These are phyloP conservation scores for Podospora bellae-mahoneyi DNA, from an alignment of 495 filamentous ascomycete genomes.

Conservation along the genomic window DNA sequence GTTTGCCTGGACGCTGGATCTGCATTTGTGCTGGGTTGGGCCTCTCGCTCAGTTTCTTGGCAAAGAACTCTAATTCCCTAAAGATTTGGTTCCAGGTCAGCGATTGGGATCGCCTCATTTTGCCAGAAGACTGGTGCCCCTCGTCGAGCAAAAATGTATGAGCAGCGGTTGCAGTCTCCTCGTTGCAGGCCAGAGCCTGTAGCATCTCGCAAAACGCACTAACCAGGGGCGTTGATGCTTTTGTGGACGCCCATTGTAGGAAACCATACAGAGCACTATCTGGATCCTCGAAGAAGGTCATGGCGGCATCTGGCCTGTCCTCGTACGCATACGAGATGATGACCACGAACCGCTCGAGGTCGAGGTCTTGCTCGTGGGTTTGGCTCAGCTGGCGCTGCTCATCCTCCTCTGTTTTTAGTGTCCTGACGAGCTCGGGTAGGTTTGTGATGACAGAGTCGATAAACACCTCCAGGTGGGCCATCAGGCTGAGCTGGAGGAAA, in stretches of 20 bases:
- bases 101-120: conserved; percentile 71
- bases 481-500: conserved; percentile 64
- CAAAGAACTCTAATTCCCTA: conserved; percentile 76
- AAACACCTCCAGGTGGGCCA: conserved; percentile 78
- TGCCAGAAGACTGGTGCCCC: conserved; percentile 64
- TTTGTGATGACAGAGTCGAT: conserved; percentile 90
- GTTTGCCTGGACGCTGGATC: conserved; percentile 57
- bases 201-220: conserved; percentile 96
- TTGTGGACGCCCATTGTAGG: conserved; percentile 87
- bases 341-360: conserved; percentile 86
- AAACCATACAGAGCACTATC: conserved; percentile 92
- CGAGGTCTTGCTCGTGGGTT: conserved; percentile 68
- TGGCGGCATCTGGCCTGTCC: conserved; percentile 71
- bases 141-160: conserved; percentile 91
- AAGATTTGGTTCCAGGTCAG: conserved; percentile 93
- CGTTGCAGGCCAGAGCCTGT: conserved; percentile 73
- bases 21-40: conserved; percentile 52
- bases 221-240: conserved; percentile 87
- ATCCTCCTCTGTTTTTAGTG: conserved; percentile 84
- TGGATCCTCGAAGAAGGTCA: conserved; percentile 82
- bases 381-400: conserved; percentile 72
- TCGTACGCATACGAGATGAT: conserved; percentile 92
- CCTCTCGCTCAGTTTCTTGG: conserved; percentile 63
- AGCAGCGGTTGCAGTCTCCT: conserved; percentile 72
- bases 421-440: conserved; percentile 86